These are phyloP conservation scores for Filobasidium uniguttulatum DNA, from an alignment of 1,284 basidiomycete species.

Conservation along the genomic window DNA sequence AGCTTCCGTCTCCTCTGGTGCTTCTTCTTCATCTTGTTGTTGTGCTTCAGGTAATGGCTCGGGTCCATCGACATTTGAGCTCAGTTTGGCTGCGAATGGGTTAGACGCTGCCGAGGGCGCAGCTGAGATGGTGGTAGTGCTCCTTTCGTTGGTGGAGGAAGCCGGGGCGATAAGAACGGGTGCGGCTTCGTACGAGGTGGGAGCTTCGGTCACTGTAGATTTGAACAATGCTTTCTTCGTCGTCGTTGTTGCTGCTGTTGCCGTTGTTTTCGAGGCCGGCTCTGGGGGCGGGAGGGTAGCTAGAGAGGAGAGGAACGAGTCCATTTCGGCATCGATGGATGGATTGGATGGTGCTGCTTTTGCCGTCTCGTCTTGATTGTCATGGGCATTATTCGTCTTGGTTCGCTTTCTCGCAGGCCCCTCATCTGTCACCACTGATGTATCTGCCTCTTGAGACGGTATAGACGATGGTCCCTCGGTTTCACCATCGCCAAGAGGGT, in stretches of 20 bases:
- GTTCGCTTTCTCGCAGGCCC: conserved; percentile 17
- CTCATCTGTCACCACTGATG: too few relatives aligned
- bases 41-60: not conserved
- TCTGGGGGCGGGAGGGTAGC: conserved; percentile 16
- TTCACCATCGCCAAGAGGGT: conserved; percentile 7
- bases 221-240: conserved; percentile 10
- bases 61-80: conserved; percentile 8
- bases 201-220: conserved; percentile 22
- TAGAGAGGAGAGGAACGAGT: conserved; percentile 34
- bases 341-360: conserved; percentile 5
- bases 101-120: conserved; percentile 6
- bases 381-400: conserved; percentile 8
- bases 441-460: conserved; percentile 6
- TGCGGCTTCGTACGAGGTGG: conserved; percentile 34
- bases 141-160: not conserved
- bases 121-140: conserved; percentile 1
- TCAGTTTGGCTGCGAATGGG: conserved; percentile 12
- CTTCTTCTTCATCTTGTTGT: conserved; percentile 17
- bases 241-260: conserved; percentile 9
- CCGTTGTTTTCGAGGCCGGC: conserved; percentile 3
- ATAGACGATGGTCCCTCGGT: conserved; percentile 2
- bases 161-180: conserved; percentile 18
- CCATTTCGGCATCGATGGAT: conserved; percentile 33
- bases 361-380: conserved; percentile 10
- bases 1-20: conserved; percentile 31